Percentiles rank a stretch among this genome's conserved stretches.
phyloP scores from a whole-genome alignment of 495 filamentous ascomycete genomes.

The Annulohypoxylon moriforme region DNA sequence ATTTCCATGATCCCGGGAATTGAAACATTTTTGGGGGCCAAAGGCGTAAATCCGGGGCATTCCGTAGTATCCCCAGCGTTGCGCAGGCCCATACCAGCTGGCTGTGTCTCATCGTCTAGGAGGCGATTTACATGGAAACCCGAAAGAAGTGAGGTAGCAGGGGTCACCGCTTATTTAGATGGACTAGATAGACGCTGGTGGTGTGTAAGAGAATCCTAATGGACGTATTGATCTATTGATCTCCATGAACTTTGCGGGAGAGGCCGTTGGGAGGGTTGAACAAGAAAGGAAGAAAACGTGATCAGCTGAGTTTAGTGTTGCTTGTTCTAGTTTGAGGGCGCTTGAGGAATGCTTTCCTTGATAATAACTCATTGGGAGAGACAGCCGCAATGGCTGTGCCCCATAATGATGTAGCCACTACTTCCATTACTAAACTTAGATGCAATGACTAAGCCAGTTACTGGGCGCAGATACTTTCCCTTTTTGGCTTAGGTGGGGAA shows the following conservation, averaged over 20 bases:
- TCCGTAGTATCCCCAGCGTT: constrained; percentile 24
- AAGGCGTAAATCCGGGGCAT: constrained; percentile 14
- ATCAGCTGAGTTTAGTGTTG: background rate
- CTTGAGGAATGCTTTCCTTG: constrained; percentile 31
- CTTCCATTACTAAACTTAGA: constrained; percentile 30
- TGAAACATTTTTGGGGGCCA: background rate
- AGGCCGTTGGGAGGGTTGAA: constrained; percentile 3
- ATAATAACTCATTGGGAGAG: constrained; percentile 16
- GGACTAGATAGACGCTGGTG: constrained; percentile 18
- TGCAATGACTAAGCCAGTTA: constrained; percentile 16
- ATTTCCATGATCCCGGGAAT: background rate
- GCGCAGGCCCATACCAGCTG: constrained; percentile 3
- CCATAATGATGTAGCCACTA: background rate
- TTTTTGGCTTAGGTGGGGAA: constrained; percentile 8
- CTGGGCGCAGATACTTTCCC: background rate
- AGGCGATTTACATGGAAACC: constrained; percentile 9
- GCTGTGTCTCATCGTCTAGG: constrained; percentile 14
- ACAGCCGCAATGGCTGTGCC: constrained; percentile 35
- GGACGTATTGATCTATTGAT: background rate
- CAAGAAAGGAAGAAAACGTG: constrained; percentile 2
- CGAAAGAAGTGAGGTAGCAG: constrained; percentile 4
- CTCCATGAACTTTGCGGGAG: constrained; percentile 18
- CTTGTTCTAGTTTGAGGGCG: background rate
- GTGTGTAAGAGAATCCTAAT: constrained; percentile 26
- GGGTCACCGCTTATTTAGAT: constrained; percentile 28